These are phyloP conservation scores for Melampsora occidentalis DNA, from an alignment of 1,284 basidiomycete genomes.

Conservation along the genomic window DNA sequence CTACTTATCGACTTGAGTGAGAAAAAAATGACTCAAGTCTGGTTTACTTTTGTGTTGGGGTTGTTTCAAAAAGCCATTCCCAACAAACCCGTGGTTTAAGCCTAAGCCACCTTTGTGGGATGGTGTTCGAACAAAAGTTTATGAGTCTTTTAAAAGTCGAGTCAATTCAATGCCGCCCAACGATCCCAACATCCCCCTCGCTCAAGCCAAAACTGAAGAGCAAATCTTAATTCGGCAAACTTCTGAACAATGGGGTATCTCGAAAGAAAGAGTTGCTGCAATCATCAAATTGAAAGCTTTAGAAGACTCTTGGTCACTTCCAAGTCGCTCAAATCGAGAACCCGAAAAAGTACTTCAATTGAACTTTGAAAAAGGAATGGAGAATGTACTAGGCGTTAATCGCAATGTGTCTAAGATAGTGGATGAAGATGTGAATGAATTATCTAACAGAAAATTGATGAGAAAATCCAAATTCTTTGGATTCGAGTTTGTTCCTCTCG, in stretches of 20 bases:
- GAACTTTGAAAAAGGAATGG: slow-evolving; percentile 43
- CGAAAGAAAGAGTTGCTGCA: slow-evolving; percentile 72
- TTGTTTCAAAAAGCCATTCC: slow-evolving; percentile 62
- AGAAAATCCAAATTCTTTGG: slow-evolving; percentile 31
- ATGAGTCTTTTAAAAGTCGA: slow-evolving; percentile 55
- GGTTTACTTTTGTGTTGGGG: not conserved
- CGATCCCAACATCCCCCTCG: not conserved
- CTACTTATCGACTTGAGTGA: not conserved
- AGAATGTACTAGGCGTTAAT: slow-evolving; percentile 21
- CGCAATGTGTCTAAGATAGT: not conserved
- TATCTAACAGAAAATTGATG: slow-evolving; percentile 17
- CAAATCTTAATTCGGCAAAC: slow-evolving; percentile 58
- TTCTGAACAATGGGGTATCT: slow-evolving; percentile 65
- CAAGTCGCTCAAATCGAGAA: slow-evolving; percentile 8
- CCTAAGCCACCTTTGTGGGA: slow-evolving; percentile 73
- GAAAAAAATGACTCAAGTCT: not conserved
- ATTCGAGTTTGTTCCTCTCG: slow-evolving; percentile 40
- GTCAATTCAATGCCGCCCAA: slow-evolving; percentile 10
- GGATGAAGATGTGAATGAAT: slow-evolving; percentile 26
- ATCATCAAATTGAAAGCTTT: slow-evolving; percentile 73
- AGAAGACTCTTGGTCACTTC: slow-evolving; percentile 61
- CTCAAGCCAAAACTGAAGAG: slow-evolving; percentile 32
- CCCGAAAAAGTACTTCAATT: slow-evolving; percentile 19
- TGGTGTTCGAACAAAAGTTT: slow-evolving; percentile 56
- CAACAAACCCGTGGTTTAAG: slow-evolving; percentile 72